Conservation (phyloP, 2,329 filamentous ascomycete species). For the Fusarium mexicanum region DNA sequence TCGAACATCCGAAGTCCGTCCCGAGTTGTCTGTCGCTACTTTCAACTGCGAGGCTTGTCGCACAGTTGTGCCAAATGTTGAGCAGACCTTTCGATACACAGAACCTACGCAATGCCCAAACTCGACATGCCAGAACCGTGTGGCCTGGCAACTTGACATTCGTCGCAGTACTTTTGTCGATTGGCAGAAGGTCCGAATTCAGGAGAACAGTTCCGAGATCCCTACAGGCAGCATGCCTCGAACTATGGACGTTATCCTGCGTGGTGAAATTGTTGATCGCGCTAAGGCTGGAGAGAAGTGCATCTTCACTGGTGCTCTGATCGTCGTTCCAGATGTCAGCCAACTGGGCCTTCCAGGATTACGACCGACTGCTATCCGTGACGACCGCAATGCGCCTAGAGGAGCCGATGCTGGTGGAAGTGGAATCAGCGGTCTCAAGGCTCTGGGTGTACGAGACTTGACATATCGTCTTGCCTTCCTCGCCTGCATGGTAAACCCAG, state of each 20-base stretch:
- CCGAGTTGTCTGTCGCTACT: constrained; percentile 90
- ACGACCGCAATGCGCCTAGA: constrained; percentile 77
- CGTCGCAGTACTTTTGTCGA: constrained; percentile 97
- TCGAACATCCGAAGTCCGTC: constrained; percentile 94
- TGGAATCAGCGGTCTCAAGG: constrained; percentile 88
- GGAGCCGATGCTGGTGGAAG: constrained; percentile 83
- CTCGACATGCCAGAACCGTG: constrained; percentile 82
- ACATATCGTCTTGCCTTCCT: constrained; percentile 98
- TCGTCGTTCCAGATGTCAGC: constrained; percentile 96
- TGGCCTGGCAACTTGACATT: constrained; percentile 97
- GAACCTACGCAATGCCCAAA: constrained; percentile 98
- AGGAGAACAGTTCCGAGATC: constrained; percentile 98
- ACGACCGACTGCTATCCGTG: constrained; percentile 82
- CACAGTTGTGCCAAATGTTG: constrained; percentile 85
- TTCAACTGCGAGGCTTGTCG: constrained; percentile 92
- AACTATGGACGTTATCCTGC: constrained; percentile 95
- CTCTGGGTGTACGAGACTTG: constrained; percentile 91
- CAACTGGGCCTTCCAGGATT: constrained; percentile 91
- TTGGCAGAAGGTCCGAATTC: constrained; percentile 98
- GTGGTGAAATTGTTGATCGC: constrained; percentile 96
- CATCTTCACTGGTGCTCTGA: constrained; percentile 94
- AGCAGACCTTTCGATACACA: constrained; percentile 97
- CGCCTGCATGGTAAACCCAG: constrained; percentile 93
- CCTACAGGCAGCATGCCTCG: constrained; percentile 98
- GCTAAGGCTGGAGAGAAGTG: constrained; percentile 98